Conservation (phyloP, 1,139 yeast genomes). For the Saccharomyces hybrid region DNA sequence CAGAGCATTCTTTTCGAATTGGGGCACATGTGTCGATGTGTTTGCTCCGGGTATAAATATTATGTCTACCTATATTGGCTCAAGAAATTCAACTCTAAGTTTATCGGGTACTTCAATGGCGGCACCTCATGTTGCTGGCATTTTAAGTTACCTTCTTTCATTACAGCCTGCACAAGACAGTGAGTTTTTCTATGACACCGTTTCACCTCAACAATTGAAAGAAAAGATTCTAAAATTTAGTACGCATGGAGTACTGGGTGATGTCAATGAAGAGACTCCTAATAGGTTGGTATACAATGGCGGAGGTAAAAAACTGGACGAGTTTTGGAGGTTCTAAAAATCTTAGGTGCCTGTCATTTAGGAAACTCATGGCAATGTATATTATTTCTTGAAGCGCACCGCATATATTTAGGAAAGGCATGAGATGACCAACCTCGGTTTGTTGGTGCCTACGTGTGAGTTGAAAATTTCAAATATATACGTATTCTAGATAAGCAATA, state of each 20-base stretch:
- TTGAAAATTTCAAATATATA: not conserved
- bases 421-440: not conserved
- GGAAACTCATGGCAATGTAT: not conserved
- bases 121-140: too few species aligned
- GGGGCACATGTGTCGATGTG: too few species aligned
- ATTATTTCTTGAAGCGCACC: not conserved
- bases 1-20: too few species aligned
- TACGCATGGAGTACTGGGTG: conserved; percentile 58
- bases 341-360: not conserved
- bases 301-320: conserved; percentile 72
- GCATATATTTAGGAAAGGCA: not conserved
- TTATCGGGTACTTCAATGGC: too few species aligned
- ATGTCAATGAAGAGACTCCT: conserved; percentile 77
- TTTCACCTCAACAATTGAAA: conserved; percentile 87
- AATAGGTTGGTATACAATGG: conserved; percentile 89
- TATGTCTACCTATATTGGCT: too few species aligned
- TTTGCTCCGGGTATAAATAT: too few species aligned
- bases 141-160: too few species aligned
- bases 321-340: conserved; percentile 47
- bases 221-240: conserved; percentile 77
- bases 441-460: not conserved
- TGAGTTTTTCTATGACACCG: conserved; percentile 50
- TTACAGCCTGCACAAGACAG: conserved; percentile 68
- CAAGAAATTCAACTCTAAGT: too few species aligned
- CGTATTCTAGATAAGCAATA: not conserved